Base-by-base conservation (phyloP, 2,329 filamentous ascomycete species). In the Calonectria hongkongensis region DNA sequence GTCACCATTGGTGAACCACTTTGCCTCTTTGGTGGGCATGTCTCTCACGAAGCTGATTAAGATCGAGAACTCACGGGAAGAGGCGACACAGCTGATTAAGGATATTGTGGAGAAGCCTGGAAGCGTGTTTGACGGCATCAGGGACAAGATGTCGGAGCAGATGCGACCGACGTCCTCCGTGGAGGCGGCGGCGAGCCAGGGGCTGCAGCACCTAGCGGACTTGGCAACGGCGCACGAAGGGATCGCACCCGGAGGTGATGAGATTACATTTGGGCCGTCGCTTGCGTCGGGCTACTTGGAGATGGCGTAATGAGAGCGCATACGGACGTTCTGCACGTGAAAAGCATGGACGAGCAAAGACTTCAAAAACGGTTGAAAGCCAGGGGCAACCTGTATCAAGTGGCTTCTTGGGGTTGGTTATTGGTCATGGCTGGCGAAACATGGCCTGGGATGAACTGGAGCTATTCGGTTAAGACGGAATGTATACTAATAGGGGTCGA, bases 1-100 rank as follows among this genome's bases (percentile, higher is more conserved):
- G 56, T 92, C 88, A 66, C 93, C 93, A 0, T 84, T 95, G 54
- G 91, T 91, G 68, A 91, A 94, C 79, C 92, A 95, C 79, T 93
- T 93, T 75, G 88, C 89, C 67, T 88, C 88, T 15, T 85, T 94
- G 12, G 87, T 89, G 1, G 86, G 89, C 13, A 85, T 94, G 78
- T 89, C 89, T n/a, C 84, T 95, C 4, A 83, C 90, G 60, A 90
- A 92, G 75, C 85, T 94, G 41, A 84, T 84, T 39, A 90, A 89
- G 76, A 83, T 89, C 10, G 88, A 91, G 10, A 86, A 85, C 73
- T 90, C 89, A 3, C 88, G 87, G 54, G 89, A 91, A 6, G 90
- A 92, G 75, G 92, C 92, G 0, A 85, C 85, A 16, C 84, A 85
- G 70, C 85, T 90, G 9, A 85, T 93, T 28, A 88, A 87, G 73